Evolutionary conservation across 2,329 filamentous ascomycete species (phyloP), one percentile per base, ranked within the genome.

Genomic region (Colletotrichum sp.): DNA sequence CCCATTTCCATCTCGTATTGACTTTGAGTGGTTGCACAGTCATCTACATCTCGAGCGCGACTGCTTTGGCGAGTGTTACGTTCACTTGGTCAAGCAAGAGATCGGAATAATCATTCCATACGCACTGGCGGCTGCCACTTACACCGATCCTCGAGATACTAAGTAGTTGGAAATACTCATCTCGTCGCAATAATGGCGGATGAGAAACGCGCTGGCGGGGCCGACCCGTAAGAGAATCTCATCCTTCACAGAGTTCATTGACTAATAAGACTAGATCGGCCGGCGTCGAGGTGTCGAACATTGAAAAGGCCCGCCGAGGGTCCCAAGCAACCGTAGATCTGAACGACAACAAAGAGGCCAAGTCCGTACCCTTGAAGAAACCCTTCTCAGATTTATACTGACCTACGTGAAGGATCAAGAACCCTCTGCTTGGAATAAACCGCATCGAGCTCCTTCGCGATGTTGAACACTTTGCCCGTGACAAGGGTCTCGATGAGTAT

Each of bases 391-490:
- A 1, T 36, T 2, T 16, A 36, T 36, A 36, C 34, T 30, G 26
- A 82, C 78, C 60, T 3, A 7, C 12, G 16, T 7, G 69, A 86
- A 86, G 85, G 77, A 87, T 87, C 81, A 85, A 86, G 78, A 87
- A 87, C 73, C 86, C 86, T 28, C 81, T 94, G 5, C 86, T 88
- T 32, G 91, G 90, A 48, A 86, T 75, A 9, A 34, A 55, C 24
- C 68, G 73, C 4, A 64, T 26, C 38, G 83, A 89, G 69, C 86
- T 93, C 15, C 81, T 93, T 36, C 81, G 83, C 30, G 86, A 91
- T 76, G 91, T 93, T 3, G 86, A 90, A 61, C 80, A 84, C 1
- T 93, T 92, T 79, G 90, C 89, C 52, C 78, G 81, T 3, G 83
- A 88, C 32, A 87, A 87, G 66, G 86, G 86, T 12, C 82, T 92